Evolutionary conservation across 176 grass and related monocot genomes (phyloP).

Genomic region (Chloris gayana): DNA sequence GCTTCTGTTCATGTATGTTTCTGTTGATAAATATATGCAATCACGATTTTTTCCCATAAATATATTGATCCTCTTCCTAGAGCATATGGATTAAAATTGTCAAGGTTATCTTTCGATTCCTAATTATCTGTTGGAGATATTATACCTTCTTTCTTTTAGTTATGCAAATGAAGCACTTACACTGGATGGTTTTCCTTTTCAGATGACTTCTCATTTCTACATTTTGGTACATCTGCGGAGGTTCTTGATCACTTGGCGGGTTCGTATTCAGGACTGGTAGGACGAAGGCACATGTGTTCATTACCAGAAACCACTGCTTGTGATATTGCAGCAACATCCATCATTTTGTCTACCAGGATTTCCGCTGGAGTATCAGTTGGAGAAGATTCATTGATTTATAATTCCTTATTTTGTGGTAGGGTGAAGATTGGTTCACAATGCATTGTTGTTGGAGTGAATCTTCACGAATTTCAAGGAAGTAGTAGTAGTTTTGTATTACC

Average conservation of each 20-base stretch:
- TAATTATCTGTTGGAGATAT: background rate
- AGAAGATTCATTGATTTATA: slow-evolving; percentile 88
- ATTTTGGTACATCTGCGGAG: slow-evolving; percentile 94
- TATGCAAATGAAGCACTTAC: slow-evolving; percentile 29
- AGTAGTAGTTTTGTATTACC: slow-evolving; percentile 62
- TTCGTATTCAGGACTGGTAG: slow-evolving; percentile 75
- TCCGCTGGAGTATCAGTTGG: slow-evolving; percentile 74
- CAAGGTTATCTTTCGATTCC: background rate
- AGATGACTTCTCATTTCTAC: slow-evolving; percentile 88
- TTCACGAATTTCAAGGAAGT: slow-evolving; percentile 40
- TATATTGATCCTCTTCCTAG: slow-evolving; percentile 11
- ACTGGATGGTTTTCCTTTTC: slow-evolving; percentile 42
- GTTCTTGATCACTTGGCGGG: slow-evolving; percentile 89
- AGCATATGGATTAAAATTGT: background rate
- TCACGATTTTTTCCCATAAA: background rate
- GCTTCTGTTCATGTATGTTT: slow-evolving; percentile 85
- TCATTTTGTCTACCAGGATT: slow-evolving; percentile 86
- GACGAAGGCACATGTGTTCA: slow-evolving; percentile 72
- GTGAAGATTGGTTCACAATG: slow-evolving; percentile 83
- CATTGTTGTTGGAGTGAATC: slow-evolving; percentile 82
- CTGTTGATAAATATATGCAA: slow-evolving; percentile 11
- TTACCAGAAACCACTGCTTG: slow-evolving; percentile 79
- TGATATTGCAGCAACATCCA: slow-evolving; percentile 81
- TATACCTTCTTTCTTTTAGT: slow-evolving; percentile 21
- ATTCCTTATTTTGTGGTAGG: slow-evolving; percentile 78